phyloP scores from a whole-genome alignment of 768 basidiomycete genomes.

The Phylloporus sp. region DNA sequence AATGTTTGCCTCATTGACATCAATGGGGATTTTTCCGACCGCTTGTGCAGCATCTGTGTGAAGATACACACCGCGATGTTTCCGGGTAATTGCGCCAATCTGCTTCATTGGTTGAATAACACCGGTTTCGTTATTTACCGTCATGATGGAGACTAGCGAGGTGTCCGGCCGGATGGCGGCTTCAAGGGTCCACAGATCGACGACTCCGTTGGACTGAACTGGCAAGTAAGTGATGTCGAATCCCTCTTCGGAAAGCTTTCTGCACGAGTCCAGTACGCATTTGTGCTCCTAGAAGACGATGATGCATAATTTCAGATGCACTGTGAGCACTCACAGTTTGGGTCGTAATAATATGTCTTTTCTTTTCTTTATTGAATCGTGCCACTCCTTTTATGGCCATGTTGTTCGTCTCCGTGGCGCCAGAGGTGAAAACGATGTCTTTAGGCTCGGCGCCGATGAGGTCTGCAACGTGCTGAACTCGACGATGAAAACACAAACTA shows the following conservation, averaged over 20 bases:
- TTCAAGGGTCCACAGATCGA: constrained; percentile 75
- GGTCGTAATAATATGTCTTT: constrained; percentile 88
- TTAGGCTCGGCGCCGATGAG: constrained; percentile 92
- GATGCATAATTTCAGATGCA: not conserved
- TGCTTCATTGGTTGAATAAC: constrained; percentile 97
- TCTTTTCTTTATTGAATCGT: constrained; percentile 90
- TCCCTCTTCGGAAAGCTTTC: constrained; percentile 92
- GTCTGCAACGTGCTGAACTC: constrained; percentile 73
- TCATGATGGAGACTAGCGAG: constrained; percentile 94
- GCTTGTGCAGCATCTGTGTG: constrained; percentile 99
- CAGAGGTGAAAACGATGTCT: constrained; percentile 96
- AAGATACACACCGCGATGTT: constrained; percentile 87
- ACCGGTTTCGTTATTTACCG: constrained; percentile 98
- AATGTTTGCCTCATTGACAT: constrained; percentile 93
- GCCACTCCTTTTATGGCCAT: constrained; percentile 97
- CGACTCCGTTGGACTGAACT: constrained; percentile 78
- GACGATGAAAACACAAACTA: not conserved
- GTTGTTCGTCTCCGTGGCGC: constrained; percentile 97
- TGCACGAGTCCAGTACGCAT: constrained; percentile 96
- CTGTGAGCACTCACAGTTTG: constrained; percentile 63
- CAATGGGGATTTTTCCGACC: constrained; percentile 81
- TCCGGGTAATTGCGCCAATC: constrained; percentile 81
- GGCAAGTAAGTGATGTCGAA: constrained; percentile 99
- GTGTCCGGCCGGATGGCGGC: constrained; percentile 89
- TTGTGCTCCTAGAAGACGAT: constrained; percentile 79